phyloP scores from a whole-genome alignment of 768 basidiomycete genomes.

The Lactarius vividus region DNA sequence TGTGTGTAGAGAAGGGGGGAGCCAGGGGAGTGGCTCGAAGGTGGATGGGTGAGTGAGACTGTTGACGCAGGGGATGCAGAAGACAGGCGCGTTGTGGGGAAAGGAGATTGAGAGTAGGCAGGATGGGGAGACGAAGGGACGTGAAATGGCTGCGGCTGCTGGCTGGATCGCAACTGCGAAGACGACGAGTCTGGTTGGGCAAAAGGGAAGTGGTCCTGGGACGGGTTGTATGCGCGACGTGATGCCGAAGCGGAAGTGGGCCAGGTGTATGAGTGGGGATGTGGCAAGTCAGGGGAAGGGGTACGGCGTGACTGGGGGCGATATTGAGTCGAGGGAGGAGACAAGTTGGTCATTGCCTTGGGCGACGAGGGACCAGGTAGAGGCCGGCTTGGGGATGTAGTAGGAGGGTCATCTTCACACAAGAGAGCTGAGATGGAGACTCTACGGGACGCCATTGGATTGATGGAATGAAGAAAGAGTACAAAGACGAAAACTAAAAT shows the following conservation, averaged over 20 bases:
- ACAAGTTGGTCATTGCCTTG: constrained; percentile 7
- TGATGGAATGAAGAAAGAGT: constrained; percentile 21
- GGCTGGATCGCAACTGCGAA: constrained; percentile 16
- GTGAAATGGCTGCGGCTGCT: constrained; percentile 10
- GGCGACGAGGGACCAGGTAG: constrained; percentile 8
- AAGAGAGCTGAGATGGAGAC: constrained; percentile 77
- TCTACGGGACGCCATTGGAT: constrained; percentile 59
- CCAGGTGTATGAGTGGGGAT: constrained; percentile 7
- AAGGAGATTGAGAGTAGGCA: constrained; percentile 21
- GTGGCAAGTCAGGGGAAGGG: constrained; percentile 28
- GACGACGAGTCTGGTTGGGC: constrained; percentile 1
- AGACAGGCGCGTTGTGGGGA: constrained; percentile 11
- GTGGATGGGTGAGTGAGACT: constrained; percentile 15
- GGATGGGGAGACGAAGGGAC: constrained; percentile 14
- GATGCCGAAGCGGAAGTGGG: constrained; percentile 4
- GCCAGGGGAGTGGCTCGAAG: constrained; percentile 17
- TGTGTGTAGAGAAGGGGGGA: constrained; percentile 21
- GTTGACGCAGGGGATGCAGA: constrained; percentile 20
- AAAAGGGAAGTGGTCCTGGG: constrained; percentile 11
- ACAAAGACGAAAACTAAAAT: constrained; percentile 19
- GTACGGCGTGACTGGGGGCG: constrained; percentile 28
- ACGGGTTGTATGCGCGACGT: constrained; percentile 11
- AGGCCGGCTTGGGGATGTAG: constrained; percentile 6
- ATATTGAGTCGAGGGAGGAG: constrained; percentile 6
- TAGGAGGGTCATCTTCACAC: constrained; percentile 43